phyloP scores from a whole-genome alignment of 352 stramenopile genomes.

The Phytopythium litorale region DNA sequence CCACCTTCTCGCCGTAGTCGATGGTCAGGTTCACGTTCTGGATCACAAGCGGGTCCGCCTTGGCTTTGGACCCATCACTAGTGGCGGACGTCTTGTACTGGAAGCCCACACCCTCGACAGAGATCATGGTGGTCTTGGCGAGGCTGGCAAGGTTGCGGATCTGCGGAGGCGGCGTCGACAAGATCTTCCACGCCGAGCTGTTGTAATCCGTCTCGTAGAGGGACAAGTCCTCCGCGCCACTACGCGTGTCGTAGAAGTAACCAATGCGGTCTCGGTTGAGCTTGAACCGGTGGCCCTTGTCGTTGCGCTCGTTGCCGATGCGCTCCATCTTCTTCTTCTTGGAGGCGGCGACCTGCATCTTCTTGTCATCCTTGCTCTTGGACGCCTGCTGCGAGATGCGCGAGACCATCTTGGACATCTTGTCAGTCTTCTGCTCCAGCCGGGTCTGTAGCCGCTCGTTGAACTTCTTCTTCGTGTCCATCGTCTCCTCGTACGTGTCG shows the following conservation, averaged over 20 bases:
- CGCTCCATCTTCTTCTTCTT: slow-evolving; percentile 74
- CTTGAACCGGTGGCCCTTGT: slow-evolving; percentile 54
- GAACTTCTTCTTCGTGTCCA: slow-evolving; percentile 42
- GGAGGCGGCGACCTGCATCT: slow-evolving; percentile 50
- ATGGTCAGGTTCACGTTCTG: slow-evolving; percentile 70
- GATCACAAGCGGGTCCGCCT: slow-evolving; percentile 33
- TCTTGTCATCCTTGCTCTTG: slow-evolving; percentile 56
- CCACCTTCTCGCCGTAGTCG: slow-evolving; percentile 76
- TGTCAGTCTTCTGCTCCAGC: slow-evolving; percentile 51
- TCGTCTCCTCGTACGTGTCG: slow-evolving; percentile 47
- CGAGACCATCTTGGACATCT: slow-evolving; percentile 45
- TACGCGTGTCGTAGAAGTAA: slow-evolving; percentile 30
- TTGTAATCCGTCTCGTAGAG: slow-evolving; percentile 35
- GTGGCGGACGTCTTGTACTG: slow-evolving; percentile 20
- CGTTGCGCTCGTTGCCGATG: slow-evolving; percentile 45
- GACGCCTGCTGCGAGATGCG: slow-evolving; percentile 37
- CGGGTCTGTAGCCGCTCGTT: slow-evolving; percentile 46
- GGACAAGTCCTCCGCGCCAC: slow-evolving; percentile 33
- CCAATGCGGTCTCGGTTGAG: slow-evolving; percentile 46
- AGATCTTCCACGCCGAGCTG: slow-evolving; percentile 34
- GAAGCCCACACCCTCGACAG: slow-evolving; percentile 46
- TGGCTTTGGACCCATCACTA: neutral
- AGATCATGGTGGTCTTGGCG: slow-evolving; percentile 49
- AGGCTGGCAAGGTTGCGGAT: slow-evolving; percentile 51
- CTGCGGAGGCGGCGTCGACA: slow-evolving; percentile 38